Percentiles rank a stretch among this genome's conserved stretches.
Conservation (phyloP, 1,284 basidiomycete genomes). For the Afroboletus lepidellus region DNA sequence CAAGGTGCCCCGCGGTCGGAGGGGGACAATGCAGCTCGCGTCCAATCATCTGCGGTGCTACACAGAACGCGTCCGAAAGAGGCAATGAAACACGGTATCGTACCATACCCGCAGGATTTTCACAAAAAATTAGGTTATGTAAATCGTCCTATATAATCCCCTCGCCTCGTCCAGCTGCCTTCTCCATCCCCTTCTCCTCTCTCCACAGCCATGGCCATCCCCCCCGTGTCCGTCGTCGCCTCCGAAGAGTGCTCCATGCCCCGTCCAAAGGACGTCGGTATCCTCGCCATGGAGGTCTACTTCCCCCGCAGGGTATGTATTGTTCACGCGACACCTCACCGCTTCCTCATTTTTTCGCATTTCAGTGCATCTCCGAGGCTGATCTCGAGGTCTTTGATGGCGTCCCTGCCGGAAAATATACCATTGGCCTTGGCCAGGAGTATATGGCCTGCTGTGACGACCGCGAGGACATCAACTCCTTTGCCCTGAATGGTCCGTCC, state of each 20-base stretch:
- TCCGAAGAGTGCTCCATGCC: conserved; percentile 25
- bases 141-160: conserved; percentile 28
- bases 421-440: conserved; percentile 97
- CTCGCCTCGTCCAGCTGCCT: no score
- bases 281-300: conserved; percentile 91
- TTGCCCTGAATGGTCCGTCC: conserved; percentile 84
- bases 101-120: conserved; percentile 27
- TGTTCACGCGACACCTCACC: conserved; percentile 25
- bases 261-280: conserved; percentile 89
- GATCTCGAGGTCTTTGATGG: conserved; percentile 96
- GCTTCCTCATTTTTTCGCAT: conserved; percentile 7
- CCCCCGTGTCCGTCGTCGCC: conserved; percentile 10
- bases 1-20: no score
- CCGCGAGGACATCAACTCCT: conserved; percentile 98
- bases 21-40: no score
- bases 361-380: conserved; percentile 89
- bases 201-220: conserved; percentile 20
- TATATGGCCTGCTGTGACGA: conserved; percentile 98
- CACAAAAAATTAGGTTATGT: conserved; percentile 23
- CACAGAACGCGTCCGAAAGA: conserved; percentile 7
- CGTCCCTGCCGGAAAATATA: conserved; percentile 97
- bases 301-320: conserved; percentile 83
- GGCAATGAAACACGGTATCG: conserved; percentile 34
- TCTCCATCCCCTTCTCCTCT: conserved; percentile 2
- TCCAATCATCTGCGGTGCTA: no score